Percentiles rank a stretch among this genome's conserved stretches.
phyloP scores from a whole-genome alignment of 2,329 filamentous ascomycete species.

The Chrysoporthe cubensis region DNA sequence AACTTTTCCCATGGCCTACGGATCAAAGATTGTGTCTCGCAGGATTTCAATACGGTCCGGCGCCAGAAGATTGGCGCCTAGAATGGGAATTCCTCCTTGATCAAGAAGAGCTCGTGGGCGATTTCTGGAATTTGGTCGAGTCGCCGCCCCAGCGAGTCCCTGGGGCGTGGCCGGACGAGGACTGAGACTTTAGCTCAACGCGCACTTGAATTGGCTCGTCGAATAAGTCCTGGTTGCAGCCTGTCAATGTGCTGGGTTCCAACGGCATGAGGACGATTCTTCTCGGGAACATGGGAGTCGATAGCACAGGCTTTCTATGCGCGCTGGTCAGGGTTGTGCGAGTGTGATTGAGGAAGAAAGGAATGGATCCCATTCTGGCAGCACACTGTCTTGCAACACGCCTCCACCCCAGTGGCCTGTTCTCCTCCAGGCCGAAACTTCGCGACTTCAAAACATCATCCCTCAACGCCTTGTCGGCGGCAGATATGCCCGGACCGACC shows the following conservation, averaged over 20 bases:
- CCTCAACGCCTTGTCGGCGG: neutral
- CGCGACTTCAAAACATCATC: neutral
- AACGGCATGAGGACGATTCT: neutral
- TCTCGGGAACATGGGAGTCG: neutral
- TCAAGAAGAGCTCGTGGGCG: neutral
- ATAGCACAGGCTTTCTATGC: neutral
- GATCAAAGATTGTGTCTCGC: neutral
- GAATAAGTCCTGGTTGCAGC: neutral
- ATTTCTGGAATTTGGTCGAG: conserved; percentile 10
- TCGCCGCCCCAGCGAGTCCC: neutral
- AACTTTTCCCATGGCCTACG: neutral
- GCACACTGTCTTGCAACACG: neutral
- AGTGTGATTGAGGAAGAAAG: neutral
- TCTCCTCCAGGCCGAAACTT: neutral
- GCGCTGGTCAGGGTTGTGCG: neutral
- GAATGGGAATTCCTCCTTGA: neutral
- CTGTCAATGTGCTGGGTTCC: neutral
- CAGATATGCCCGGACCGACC: neutral
- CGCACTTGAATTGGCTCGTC: neutral
- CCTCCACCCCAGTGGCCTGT: neutral
- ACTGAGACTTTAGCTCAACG: neutral
- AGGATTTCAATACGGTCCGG: neutral
- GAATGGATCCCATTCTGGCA: neutral
- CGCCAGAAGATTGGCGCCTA: conserved; percentile 7
- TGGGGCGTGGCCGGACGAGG: conserved; percentile 8